These are phyloP conservation scores for Phaeosphaeria sp. DNA, from an alignment of 2,329 filamentous ascomycete species.

Conservation along the genomic window DNA sequence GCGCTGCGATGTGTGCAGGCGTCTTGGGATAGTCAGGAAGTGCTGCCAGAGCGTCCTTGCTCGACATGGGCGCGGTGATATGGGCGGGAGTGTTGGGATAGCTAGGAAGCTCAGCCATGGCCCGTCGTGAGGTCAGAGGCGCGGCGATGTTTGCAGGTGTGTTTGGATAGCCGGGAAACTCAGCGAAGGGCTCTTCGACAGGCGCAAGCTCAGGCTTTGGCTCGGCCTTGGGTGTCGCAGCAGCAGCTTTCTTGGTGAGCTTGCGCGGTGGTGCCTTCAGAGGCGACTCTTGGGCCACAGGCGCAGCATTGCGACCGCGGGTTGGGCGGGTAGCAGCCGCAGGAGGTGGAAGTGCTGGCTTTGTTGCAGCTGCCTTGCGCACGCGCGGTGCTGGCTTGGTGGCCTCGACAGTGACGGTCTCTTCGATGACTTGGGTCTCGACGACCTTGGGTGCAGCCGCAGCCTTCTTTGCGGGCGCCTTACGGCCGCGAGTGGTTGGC, in stretches of 20 bases:
- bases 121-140: slow-evolving; percentile 13
- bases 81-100: slow-evolving; percentile 29
- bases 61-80: slow-evolving; percentile 14
- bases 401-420: slow-evolving; percentile 16
- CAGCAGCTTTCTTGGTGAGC: slow-evolving; percentile 24
- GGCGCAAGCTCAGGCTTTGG: not conserved
- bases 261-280: slow-evolving; percentile 36
- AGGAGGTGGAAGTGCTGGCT: slow-evolving; percentile 17
- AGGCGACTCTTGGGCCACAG: slow-evolving; percentile 28
- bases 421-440: slow-evolving; percentile 10
- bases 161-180: slow-evolving; percentile 20
- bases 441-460: slow-evolving; percentile 15
- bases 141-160: slow-evolving; percentile 25
- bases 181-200: not conserved
- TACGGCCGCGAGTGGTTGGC: slow-evolving; percentile 24
- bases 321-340: slow-evolving; percentile 23
- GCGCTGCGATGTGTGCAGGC: slow-evolving; percentile 26
- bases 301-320: slow-evolving; percentile 27
- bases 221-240: slow-evolving; percentile 10
- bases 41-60: slow-evolving; percentile 19
- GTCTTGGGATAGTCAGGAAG: slow-evolving; percentile 31
- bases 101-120: slow-evolving; percentile 10
- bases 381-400: slow-evolving; percentile 27
- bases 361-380: slow-evolving; percentile 24
- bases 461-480: slow-evolving; percentile 24